A percentile compares a stretch with the other conserved stretches of the same genome.
Evolutionary conservation across 2,329 filamentous ascomycete species (phyloP).

Genomic region (Trichophyton schoenleinii): DNA sequence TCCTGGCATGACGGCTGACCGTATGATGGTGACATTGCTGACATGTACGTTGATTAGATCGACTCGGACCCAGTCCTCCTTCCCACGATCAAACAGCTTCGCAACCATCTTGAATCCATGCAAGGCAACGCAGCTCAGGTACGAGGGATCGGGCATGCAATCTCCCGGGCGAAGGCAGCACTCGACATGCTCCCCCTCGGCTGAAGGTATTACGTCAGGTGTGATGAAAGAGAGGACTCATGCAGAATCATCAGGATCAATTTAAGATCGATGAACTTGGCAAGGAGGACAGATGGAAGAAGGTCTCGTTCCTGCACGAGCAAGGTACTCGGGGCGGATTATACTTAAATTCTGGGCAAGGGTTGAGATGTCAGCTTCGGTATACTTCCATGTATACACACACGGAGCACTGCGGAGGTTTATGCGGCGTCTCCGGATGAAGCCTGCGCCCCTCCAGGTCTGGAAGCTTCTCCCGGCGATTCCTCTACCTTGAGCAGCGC

Average conservation of each 20-base stretch:
- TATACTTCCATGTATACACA: not conserved
- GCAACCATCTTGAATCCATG: conserved; percentile 34
- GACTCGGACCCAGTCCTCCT: conserved; percentile 26
- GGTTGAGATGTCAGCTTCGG: not conserved
- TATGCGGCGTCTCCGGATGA: not conserved
- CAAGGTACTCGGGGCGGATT: not conserved
- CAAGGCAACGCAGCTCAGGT: conserved; percentile 30
- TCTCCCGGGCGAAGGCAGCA: conserved; percentile 21
- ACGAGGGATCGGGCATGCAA: conserved; percentile 26
- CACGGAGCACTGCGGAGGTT: not conserved
- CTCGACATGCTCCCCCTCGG: conserved; percentile 13
- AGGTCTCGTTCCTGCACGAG: not conserved
- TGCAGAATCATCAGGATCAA: too few relatives aligned
- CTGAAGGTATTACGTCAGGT: conserved; percentile 6
- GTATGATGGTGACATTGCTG: not conserved
- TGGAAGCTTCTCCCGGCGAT: not conserved
- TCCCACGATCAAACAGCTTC: conserved; percentile 28
- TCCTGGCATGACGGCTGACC: conserved; percentile 7
- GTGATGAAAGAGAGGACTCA: not conserved
- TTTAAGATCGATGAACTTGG: not conserved
- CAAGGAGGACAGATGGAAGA: not conserved
- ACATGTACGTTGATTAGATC: not conserved
- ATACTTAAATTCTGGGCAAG: not conserved
- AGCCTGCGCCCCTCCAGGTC: not conserved
- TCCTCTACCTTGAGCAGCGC: too few relatives aligned